Conservation (phyloP, 2,329 filamentous ascomycete species). For the Trichophyton rubrum region DNA sequence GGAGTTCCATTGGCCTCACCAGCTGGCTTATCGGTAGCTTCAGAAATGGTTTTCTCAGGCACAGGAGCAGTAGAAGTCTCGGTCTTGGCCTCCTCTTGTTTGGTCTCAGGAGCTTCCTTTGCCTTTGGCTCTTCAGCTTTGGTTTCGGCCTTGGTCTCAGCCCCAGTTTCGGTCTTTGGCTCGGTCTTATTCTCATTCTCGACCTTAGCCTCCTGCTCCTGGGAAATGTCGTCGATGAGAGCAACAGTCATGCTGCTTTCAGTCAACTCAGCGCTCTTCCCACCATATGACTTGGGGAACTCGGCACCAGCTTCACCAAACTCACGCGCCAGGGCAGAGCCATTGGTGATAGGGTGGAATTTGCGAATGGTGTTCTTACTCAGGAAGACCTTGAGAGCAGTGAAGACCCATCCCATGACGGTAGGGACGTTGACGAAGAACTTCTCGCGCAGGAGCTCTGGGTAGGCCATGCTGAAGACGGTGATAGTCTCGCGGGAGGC, state of each 20-base stretch:
- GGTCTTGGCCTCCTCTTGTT: slow-evolving; percentile 13
- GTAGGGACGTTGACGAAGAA: slow-evolving; percentile 91
- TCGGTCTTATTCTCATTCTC: slow-evolving; percentile 14
- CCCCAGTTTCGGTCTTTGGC: slow-evolving; percentile 14
- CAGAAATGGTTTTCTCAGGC: background rate
- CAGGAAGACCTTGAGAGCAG: slow-evolving; percentile 62
- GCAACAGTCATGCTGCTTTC: slow-evolving; percentile 24
- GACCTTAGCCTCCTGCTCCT: slow-evolving; percentile 10
- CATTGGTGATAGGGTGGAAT: slow-evolving; percentile 66
- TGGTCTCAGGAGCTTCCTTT: slow-evolving; percentile 12
- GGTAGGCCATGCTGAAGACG: slow-evolving; percentile 69
- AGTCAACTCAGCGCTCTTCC: slow-evolving; percentile 47
- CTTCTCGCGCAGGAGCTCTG: slow-evolving; percentile 78
- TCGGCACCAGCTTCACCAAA: slow-evolving; percentile 46
- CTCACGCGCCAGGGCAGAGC: slow-evolving; percentile 53
- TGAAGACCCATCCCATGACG: slow-evolving; percentile 81
- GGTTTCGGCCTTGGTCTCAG: slow-evolving; percentile 15
- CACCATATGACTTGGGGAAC: slow-evolving; percentile 68
- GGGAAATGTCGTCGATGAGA: slow-evolving; percentile 18
- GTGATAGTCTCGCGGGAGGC: slow-evolving; percentile 71
- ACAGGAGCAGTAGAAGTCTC: slow-evolving; percentile 2
- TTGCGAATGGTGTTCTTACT: slow-evolving; percentile 63
- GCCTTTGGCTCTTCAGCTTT: slow-evolving; percentile 11
- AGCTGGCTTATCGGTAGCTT: background rate
- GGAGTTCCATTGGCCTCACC: background rate